phyloP scores from a whole-genome alignment of 2,329 filamentous ascomycete genomes.

The Pseudopithomyces maydicus region DNA sequence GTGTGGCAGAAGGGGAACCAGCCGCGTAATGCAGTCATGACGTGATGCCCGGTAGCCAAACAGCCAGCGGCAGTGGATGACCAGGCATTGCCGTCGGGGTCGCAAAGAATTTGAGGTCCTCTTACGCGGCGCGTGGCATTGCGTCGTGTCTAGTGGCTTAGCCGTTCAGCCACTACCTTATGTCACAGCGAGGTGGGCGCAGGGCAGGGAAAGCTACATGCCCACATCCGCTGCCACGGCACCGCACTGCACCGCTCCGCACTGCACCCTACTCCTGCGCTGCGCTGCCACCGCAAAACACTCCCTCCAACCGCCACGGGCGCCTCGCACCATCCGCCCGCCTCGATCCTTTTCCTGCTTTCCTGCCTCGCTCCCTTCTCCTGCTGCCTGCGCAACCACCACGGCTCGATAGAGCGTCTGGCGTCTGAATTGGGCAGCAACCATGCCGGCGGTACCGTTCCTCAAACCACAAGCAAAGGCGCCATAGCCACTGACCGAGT shows the following conservation, averaged over 20 bases:
- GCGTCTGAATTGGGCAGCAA: conserved; percentile 39
- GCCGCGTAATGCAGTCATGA: conserved; percentile 4
- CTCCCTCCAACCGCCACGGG: neutral
- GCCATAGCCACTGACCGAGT: conserved; percentile 22
- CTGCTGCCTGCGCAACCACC: neutral
- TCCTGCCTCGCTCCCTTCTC: neutral
- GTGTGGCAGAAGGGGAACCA: neutral
- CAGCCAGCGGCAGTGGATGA: neutral
- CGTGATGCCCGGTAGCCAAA: neutral
- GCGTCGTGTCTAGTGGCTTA: conserved; percentile 1
- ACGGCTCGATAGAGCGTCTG: conserved; percentile 2
- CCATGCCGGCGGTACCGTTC: conserved; percentile 34
- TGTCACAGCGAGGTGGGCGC: conserved; percentile 4
- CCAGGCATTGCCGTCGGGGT: neutral
- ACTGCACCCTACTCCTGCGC: too few species aligned
- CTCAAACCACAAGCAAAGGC: conserved; percentile 6
- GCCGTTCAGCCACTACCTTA: neutral
- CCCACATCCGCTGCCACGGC: neutral
- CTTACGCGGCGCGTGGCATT: neutral
- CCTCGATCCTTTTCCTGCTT: neutral
- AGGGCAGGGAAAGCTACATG: neutral
- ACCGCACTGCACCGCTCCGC: neutral
- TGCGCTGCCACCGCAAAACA: neutral
- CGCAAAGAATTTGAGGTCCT: neutral
- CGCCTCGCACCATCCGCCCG: neutral